These are phyloP conservation scores for Phalaenopsis hybrid DNA, from an alignment of 116 monocot genomes.

Conservation along the genomic window DNA sequence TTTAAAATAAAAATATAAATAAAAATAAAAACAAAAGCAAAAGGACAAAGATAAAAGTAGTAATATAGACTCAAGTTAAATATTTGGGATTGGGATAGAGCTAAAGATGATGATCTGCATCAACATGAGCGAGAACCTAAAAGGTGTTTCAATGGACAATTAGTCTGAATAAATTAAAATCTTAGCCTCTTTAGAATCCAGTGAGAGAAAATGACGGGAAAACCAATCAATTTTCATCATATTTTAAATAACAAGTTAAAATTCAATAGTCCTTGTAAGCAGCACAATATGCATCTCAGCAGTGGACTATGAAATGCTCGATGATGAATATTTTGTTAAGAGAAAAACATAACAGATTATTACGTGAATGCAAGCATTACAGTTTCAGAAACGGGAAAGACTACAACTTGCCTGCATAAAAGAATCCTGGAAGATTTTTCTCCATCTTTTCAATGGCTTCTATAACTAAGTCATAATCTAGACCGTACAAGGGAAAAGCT, in stretches of 20 bases:
- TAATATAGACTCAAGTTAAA: too few relatives aligned
- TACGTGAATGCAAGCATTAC: neutral
- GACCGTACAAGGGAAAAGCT: constrained; percentile 87
- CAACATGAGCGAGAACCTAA: too few relatives aligned
- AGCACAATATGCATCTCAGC: neutral
- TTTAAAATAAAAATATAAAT: too few relatives aligned
- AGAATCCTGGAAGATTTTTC: constrained; percentile 80
- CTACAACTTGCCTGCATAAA: constrained; percentile 76
- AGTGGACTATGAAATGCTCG: neutral
- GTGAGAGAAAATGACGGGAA: neutral
- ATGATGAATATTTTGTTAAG: neutral
- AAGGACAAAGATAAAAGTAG: too few relatives aligned
- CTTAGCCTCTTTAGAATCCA: neutral
- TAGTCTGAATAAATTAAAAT: neutral
- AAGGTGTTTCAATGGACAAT: too few relatives aligned
- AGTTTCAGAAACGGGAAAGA: neutral
- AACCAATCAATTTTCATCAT: neutral
- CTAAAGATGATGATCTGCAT: too few relatives aligned
- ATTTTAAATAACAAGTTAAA: too few relatives aligned
- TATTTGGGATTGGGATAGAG: too few relatives aligned
- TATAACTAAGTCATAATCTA: constrained; percentile 64
- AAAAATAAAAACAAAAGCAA: too few relatives aligned
- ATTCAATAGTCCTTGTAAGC: neutral
- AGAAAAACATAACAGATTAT: neutral
- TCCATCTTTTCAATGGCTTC: constrained; percentile 89